Conservation (phyloP, 495 filamentous ascomycete genomes). For the Neurospora tetraspora region DNA sequence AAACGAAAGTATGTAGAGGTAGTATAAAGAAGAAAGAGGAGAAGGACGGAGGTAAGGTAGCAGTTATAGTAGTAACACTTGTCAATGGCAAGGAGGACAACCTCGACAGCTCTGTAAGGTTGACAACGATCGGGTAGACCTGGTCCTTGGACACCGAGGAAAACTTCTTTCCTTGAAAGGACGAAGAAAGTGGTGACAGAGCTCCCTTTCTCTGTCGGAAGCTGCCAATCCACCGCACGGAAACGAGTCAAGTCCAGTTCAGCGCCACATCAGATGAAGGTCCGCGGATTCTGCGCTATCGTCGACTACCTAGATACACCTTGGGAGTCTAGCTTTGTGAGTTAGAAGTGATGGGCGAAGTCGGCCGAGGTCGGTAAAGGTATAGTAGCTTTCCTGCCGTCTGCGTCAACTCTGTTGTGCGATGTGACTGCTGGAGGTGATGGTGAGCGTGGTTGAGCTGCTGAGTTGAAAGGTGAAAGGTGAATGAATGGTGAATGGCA, state of each 20-base stretch:
- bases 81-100: constrained; percentile 15
- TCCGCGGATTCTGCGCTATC: background rate
- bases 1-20: background rate
- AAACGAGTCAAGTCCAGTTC: background rate
- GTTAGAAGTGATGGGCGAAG: background rate
- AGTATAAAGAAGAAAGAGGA: background rate
- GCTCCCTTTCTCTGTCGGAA: background rate
- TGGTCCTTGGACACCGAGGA: constrained; percentile 2
- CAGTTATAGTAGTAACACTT: constrained; percentile 15
- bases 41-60: background rate
- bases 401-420: background rate
- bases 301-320: background rate
- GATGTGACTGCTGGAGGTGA: background rate
- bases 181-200: background rate
- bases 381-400: background rate
- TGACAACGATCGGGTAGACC: background rate
- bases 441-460: background rate
- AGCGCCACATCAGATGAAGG: background rate
- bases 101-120: background rate
- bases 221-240: background rate
- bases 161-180: constrained; percentile 9
- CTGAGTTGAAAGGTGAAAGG: background rate
- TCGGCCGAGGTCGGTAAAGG: background rate
- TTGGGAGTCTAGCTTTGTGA: too few species aligned
- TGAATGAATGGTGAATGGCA: background rate